Evolutionary conservation across 306 rosid genomes (phyloP).

Genomic region (Castanea crenata): DNA sequence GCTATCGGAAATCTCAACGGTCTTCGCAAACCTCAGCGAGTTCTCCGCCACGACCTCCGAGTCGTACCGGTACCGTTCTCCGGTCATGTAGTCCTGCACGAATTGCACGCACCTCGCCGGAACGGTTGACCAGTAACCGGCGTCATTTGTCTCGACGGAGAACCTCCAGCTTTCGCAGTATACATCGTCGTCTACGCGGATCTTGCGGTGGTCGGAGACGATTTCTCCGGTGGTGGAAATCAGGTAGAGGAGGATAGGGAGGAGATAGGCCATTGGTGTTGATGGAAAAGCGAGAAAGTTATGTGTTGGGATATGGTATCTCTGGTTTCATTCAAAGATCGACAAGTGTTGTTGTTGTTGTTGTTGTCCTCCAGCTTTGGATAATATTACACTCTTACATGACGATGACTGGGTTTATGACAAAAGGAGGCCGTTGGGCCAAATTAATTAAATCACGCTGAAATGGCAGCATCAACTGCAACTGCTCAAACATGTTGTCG

Average conservation of each 20-base stretch:
- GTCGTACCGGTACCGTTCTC: conserved; percentile 52
- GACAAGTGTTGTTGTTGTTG: too few species aligned
- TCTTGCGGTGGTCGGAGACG: conserved; percentile 9
- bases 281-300: conserved; percentile 39
- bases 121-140: conserved; percentile 53
- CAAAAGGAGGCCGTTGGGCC: too few species aligned
- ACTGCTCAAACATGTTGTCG: too few species aligned
- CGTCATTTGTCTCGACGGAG: conserved; percentile 73
- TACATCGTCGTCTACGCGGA: conserved; percentile 16
- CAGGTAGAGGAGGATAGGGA: conserved; percentile 9
- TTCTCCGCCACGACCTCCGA: conserved; percentile 26
- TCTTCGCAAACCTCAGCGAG: conserved; percentile 41
- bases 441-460: too few species aligned
- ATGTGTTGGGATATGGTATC: conserved; percentile 5
- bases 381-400: too few species aligned
- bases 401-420: too few species aligned
- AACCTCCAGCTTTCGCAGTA: conserved; percentile 88
- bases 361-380: too few species aligned
- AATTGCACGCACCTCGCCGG: conserved; percentile 43
- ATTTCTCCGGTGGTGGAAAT: conserved; percentile 23
- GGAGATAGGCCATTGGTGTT: conserved; percentile 32
- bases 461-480: too few species aligned
- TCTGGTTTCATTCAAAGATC: conserved; percentile 24
- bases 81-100: conserved; percentile 57
- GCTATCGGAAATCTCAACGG: conserved; percentile 29